Base-by-base conservation (phyloP, 2,329 filamentous ascomycete genomes). In the Monilinia fructigena region DNA sequence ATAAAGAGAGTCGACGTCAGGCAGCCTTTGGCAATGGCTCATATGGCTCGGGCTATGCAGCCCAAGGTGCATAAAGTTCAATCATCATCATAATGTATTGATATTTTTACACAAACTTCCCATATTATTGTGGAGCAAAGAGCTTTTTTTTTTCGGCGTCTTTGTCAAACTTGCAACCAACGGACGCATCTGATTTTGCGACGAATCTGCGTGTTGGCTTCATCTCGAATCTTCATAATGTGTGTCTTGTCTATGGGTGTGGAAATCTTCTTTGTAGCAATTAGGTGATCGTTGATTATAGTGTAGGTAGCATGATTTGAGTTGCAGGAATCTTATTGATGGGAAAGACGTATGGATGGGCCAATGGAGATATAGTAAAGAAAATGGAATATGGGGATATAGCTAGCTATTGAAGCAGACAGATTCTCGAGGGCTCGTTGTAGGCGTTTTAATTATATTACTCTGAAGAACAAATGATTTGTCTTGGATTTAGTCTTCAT, bases 1-100 rank as follows among this genome's bases (percentile, higher is more conserved):
- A 86, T 54, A 69, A 80, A 62, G 82, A 82, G 68, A 81, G 76
- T 68, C 80, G 84, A 68, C 79, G 84, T 70, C 83, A 86, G 71
- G 83, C 82, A 20, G 81, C 81, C 1, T 85, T 85, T 72, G 82
- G 82, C 20, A 76, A 74, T 63, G 71, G 72, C 38, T 58, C 74
- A 42, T 75, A 76, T 63, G 71, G 70, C 55, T 70, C 71, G 55
- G 63, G 63, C 40, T 65, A 65, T 53, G 63, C 63, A 31, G 47
- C 63, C 20, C 28, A 48, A 48, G 58, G 58, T 26, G 31, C 58
- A 50, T 60, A 50, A 38, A 42, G 35, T 48, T 38, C 42, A 23
- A 60, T 18, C 38, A 42, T 48, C 42, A 35, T 35, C 53, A 40
- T 59, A 60, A 42, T 60, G 23, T 47, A 31, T 53, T 52, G 31